These are phyloP conservation scores for Diaporthe australafricana DNA, from an alignment of 2,329 filamentous ascomycete genomes.

Conservation along the genomic window DNA sequence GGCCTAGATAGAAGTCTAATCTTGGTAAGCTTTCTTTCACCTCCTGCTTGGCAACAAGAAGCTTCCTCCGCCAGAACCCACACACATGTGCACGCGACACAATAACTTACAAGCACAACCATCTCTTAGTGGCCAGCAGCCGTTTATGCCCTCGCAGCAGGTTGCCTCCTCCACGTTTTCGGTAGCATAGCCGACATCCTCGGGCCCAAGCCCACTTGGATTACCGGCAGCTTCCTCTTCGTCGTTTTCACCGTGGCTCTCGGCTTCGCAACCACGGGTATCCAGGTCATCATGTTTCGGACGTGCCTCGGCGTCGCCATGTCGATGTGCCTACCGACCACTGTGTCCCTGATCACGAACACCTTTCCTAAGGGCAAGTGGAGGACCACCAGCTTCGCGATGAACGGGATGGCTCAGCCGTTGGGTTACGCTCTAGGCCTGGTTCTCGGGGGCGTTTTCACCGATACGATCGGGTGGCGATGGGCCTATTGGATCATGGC, in stretches of 20 bases:
- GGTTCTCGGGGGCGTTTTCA: slow-evolving; percentile 61
- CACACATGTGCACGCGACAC: neutral
- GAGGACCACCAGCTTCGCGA: slow-evolving; percentile 56
- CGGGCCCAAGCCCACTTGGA: slow-evolving; percentile 49
- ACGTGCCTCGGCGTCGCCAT: slow-evolving; percentile 50
- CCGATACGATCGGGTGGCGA: slow-evolving; percentile 60
- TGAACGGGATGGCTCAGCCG: slow-evolving; percentile 57
- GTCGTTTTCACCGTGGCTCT: slow-evolving; percentile 49
- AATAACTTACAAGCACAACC: neutral
- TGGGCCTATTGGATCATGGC: slow-evolving; percentile 56
- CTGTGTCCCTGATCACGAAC: slow-evolving; percentile 51
- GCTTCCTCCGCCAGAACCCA: neutral
- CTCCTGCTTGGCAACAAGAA: neutral
- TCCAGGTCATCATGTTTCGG: slow-evolving; percentile 52
- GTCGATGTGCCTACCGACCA: slow-evolving; percentile 52
- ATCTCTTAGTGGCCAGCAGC: slow-evolving; percentile 41
- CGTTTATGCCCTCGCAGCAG: slow-evolving; percentile 41
- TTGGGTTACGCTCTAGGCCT: slow-evolving; percentile 62
- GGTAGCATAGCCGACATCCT: slow-evolving; percentile 52
- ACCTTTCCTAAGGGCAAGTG: slow-evolving; percentile 50
- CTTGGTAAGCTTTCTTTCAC: slow-evolving; percentile 33
- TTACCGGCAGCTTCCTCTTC: slow-evolving; percentile 49
- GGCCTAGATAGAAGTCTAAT: slow-evolving; percentile 45
- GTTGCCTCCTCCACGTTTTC: slow-evolving; percentile 48
- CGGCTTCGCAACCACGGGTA: slow-evolving; percentile 47